phyloP scores from a whole-genome alignment of 345 rosid genomes.

The Microthlaspi erraticum region DNA sequence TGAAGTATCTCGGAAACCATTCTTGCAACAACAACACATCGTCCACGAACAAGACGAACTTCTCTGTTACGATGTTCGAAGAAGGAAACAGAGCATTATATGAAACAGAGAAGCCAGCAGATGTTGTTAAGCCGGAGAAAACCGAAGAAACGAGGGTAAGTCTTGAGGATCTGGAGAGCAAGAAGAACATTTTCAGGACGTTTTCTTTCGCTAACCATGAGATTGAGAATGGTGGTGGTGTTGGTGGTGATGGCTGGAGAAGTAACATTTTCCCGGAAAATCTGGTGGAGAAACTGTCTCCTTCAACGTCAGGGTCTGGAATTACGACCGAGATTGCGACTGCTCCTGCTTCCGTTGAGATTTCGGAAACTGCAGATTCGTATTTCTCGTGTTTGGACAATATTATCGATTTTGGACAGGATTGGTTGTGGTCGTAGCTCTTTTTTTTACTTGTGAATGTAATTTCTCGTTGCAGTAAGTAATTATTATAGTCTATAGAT shows the following conservation, averaged over 20 bases:
- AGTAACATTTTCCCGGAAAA: slow-evolving; percentile 26
- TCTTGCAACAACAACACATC: slow-evolving; percentile 51
- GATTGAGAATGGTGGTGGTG: slow-evolving; percentile 1
- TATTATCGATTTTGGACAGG: slow-evolving; percentile 48
- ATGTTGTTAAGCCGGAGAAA: slow-evolving; percentile 41
- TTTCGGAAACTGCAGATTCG: slow-evolving; percentile 51
- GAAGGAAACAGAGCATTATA: slow-evolving; percentile 21
- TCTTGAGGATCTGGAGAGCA: slow-evolving; percentile 32
- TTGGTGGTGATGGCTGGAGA: slow-evolving; percentile 17
- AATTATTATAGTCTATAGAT: not conserved
- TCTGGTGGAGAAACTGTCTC: slow-evolving; percentile 27
- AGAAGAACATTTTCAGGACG: slow-evolving; percentile 39
- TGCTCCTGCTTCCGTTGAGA: slow-evolving; percentile 44
- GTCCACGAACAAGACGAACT: not conserved
- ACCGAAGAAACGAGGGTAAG: slow-evolving; percentile 41
- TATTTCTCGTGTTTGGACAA: slow-evolving; percentile 51
- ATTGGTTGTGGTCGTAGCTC: slow-evolving; percentile 46
- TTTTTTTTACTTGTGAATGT: slow-evolving; percentile 16
- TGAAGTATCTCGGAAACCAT: slow-evolving; percentile 74
- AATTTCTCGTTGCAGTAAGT: not conserved
- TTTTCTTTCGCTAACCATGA: slow-evolving; percentile 40
- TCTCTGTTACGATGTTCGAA: slow-evolving; percentile 31
- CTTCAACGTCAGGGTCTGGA: slow-evolving; percentile 42
- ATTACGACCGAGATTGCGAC: slow-evolving; percentile 33
- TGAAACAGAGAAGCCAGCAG: slow-evolving; percentile 36